Evolutionary conservation across 768 basidiomycete species (phyloP).

Genomic region (Suillus brevipes): DNA sequence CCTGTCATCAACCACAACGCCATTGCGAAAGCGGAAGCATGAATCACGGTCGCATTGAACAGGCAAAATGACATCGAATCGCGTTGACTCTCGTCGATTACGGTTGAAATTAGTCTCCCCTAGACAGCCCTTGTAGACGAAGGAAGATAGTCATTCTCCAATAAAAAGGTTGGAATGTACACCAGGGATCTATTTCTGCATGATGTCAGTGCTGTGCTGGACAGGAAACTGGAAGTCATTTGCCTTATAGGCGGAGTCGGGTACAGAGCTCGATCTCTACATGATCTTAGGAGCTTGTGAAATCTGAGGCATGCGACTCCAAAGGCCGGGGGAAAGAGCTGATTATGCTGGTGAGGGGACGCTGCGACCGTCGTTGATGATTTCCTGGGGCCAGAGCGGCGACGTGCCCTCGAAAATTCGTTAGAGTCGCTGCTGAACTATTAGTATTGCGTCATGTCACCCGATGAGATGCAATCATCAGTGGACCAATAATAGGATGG

Average conservation of each 20-base stretch:
- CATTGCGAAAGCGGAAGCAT: neutral
- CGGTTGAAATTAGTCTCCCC: neutral
- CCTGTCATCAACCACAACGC: neutral
- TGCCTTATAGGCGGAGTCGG: neutral
- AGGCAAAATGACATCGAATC: neutral
- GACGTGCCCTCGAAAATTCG: neutral
- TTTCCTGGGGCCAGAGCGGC: neutral
- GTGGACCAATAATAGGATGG: neutral
- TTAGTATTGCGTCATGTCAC: neutral
- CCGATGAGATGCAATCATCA: neutral
- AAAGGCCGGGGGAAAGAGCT: neutral
- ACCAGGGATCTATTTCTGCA: neutral
- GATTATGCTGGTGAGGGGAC: neutral
- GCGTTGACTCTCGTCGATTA: neutral
- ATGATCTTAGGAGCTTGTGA: neutral
- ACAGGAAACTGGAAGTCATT: neutral
- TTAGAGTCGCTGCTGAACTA: neutral
- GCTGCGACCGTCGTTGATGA: neutral
- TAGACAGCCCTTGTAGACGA: neutral
- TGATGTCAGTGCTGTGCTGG: no score
- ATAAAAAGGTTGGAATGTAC: neutral
- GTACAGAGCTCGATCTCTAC: neutral
- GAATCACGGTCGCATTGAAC: neutral
- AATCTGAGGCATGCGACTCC: neutral
- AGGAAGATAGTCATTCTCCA: neutral